These are phyloP conservation scores for Penicillium sp. DNA, from an alignment of 2,329 filamentous ascomycete species.

Conservation along the genomic window DNA sequence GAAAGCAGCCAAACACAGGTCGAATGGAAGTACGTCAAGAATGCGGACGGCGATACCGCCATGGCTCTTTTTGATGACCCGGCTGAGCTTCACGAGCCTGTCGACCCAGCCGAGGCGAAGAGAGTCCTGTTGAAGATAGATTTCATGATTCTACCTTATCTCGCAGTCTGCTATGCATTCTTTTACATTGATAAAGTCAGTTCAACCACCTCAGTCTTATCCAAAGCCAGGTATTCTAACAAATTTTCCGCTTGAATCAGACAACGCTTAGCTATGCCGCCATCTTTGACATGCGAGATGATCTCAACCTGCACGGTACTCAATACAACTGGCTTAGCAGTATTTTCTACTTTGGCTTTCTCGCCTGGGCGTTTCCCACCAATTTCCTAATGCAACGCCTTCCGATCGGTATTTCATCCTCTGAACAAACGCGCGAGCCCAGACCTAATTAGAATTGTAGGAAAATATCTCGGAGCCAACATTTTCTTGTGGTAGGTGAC, in stretches of 20 bases:
- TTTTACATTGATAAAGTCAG: constrained; percentile 47
- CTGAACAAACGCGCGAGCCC: neutral
- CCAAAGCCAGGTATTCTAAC: neutral
- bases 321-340: constrained; percentile 56
- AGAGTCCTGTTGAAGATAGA: constrained; percentile 54
- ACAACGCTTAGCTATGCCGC: constrained; percentile 60
- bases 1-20: constrained; percentile 23
- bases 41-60: constrained; percentile 47
- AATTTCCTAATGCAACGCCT: constrained; percentile 52
- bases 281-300: constrained; percentile 59
- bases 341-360: constrained; percentile 55
- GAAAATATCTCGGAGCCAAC: constrained; percentile 53
- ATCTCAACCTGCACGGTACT: constrained; percentile 53
- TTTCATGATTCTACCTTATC: constrained; percentile 55
- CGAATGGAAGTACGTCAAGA: constrained; percentile 29
- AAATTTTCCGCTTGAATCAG: constrained; percentile 24
- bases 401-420: constrained; percentile 42
- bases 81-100: constrained; percentile 45
- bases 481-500: constrained; percentile 52
- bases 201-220: neutral
- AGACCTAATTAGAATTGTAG: constrained; percentile 18
- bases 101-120: constrained; percentile 47
- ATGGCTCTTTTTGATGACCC: constrained; percentile 49
- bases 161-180: constrained; percentile 53
- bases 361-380: constrained; percentile 53